Conservation (phyloP, 768 basidiomycete genomes). For the Phaeolepiota aurea region DNA sequence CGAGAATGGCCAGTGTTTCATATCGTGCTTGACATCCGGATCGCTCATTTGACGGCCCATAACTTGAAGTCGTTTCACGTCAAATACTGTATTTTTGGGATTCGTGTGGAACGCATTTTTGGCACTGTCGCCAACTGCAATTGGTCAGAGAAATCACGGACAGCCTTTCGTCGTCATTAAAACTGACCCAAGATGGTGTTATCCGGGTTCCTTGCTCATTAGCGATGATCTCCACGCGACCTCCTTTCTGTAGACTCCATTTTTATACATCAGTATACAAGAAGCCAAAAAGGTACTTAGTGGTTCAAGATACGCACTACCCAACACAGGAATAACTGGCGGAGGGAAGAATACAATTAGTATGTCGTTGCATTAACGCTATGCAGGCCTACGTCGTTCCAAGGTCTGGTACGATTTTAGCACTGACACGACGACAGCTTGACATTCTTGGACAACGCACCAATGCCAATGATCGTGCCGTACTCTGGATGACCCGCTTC, state of each 20-base stretch:
- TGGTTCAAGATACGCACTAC: conserved; percentile 14
- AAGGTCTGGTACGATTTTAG: conserved; percentile 39
- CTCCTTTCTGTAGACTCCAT: conserved; percentile 40
- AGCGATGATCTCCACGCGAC: conserved; percentile 69
- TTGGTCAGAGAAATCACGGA: conserved; percentile 13
- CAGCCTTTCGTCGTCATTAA: conserved; percentile 83
- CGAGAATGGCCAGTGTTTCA: conserved; percentile 84
- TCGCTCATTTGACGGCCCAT: conserved; percentile 81
- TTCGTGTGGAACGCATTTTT: conserved; percentile 92
- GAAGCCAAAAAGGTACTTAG: neutral
- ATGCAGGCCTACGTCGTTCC: conserved; percentile 58
- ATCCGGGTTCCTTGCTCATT: conserved; percentile 88
- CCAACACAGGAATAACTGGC: conserved; percentile 65
- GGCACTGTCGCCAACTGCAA: conserved; percentile 76
- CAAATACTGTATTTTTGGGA: conserved; percentile 92
- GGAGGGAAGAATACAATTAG: neutral
- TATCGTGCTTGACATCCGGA: conserved; percentile 67
- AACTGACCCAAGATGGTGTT: conserved; percentile 88
- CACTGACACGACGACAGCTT: conserved; percentile 10
- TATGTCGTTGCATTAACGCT: neutral
- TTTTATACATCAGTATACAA: neutral
- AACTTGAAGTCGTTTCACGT: conserved; percentile 88
- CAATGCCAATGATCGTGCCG: conserved; percentile 80
- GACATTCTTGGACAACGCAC: too few species aligned
- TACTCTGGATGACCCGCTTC: conserved; percentile 44